These are phyloP conservation scores for Hypocrella siamensis DNA, from an alignment of 2,329 filamentous ascomycete genomes.

Conservation along the genomic window DNA sequence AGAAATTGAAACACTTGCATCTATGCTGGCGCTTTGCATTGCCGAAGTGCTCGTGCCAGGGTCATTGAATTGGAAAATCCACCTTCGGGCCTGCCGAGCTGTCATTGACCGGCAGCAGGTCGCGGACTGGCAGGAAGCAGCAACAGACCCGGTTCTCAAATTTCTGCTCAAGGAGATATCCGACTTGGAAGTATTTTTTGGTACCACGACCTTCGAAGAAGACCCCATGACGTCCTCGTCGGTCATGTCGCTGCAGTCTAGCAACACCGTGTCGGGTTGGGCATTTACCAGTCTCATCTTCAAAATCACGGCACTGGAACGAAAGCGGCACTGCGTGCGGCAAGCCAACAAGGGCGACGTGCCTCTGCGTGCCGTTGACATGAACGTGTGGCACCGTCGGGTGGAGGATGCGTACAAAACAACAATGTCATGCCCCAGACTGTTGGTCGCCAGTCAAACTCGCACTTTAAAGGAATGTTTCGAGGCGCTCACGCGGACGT, in stretches of 20 bases:
- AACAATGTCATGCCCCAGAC: conserved; percentile 4
- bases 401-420: not conserved
- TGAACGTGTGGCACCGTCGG: conserved; percentile 1
- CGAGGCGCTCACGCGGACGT: conserved; percentile 5
- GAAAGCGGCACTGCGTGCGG: not conserved
- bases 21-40: conserved; percentile 5
- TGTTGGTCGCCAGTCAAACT: conserved; percentile 2
- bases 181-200: conserved; percentile 4
- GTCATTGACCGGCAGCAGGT: conserved; percentile 1
- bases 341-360: not conserved
- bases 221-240: not conserved
- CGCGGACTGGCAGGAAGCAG: not conserved
- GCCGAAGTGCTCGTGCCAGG: conserved; percentile 5
- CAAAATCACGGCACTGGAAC: conserved; percentile 2
- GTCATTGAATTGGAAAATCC: conserved; percentile 3
- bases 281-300: conserved; percentile 3
- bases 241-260: not conserved
- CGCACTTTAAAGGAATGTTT: conserved; percentile 5
- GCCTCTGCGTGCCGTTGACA: conserved; percentile 1
- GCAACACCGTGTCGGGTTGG: conserved; percentile 2
- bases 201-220: conserved; percentile 3
- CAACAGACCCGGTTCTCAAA: conserved; percentile 1
- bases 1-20: conserved; percentile 2
- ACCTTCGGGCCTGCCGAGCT: conserved; percentile 4
- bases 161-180: conserved; percentile 4